A percentile compares a stretch with the other conserved stretches of the same genome.
phyloP scores from a whole-genome alignment of 768 basidiomycete genomes.

The Austroboletus festivus region DNA sequence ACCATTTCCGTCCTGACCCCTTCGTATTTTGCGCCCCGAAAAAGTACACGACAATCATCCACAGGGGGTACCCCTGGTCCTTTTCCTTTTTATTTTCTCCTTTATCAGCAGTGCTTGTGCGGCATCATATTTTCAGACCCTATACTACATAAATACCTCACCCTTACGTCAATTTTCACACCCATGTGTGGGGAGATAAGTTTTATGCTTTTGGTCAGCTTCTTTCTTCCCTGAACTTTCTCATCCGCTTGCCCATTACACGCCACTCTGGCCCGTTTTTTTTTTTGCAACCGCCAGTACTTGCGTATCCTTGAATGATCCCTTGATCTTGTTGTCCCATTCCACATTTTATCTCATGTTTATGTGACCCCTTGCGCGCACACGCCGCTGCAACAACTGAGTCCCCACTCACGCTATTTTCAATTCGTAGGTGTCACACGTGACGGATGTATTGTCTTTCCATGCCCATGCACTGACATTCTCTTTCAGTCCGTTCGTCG shows the following conservation, averaged over 20 bases:
- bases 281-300: no score
- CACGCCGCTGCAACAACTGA: no score
- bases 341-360: background rate
- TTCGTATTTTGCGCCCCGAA: background rate
- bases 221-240: slow-evolving; percentile 6
- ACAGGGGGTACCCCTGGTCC: no score
- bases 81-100: slow-evolving; percentile 1
- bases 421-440: background rate
- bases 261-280: background rate
- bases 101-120: slow-evolving; percentile 4
- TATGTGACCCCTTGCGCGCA: background rate
- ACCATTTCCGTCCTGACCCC: slow-evolving; percentile 13
- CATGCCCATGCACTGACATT: background rate
- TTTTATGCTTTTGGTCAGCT: slow-evolving; percentile 1
- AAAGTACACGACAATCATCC: slow-evolving; percentile 5
- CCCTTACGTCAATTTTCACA: slow-evolving; percentile 16
- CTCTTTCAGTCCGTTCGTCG: background rate
- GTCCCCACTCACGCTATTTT: background rate
- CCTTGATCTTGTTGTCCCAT: background rate
- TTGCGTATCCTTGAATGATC: background rate
- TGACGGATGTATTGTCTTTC: background rate
- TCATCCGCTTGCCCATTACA: background rate
- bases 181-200: slow-evolving; percentile 4
- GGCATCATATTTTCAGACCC: background rate
- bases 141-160: background rate